A percentile compares a stretch with the other conserved stretches of the same genome.
phyloP scores from a whole-genome alignment of 1,139 yeast genomes.

The Candida pseudoviswanathii region DNA sequence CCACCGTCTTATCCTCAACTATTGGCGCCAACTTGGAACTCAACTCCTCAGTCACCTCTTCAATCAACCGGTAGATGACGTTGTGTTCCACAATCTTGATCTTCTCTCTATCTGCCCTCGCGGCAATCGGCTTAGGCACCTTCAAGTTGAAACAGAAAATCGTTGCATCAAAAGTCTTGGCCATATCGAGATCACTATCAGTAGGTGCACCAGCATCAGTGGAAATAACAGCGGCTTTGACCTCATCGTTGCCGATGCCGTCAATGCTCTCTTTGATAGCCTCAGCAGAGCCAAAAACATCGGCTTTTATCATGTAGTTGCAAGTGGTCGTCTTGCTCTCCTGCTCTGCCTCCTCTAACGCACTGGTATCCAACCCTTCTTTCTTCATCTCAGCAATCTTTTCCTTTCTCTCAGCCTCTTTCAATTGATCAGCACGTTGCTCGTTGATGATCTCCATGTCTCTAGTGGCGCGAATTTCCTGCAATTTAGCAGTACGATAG shows the following conservation, averaged over 20 bases:
- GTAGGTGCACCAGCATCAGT: slow-evolving; percentile 86
- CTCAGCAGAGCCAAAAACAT: slow-evolving; percentile 75
- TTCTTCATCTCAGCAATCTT: slow-evolving; percentile 55
- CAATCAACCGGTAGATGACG: slow-evolving; percentile 85
- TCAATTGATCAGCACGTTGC: slow-evolving; percentile 48
- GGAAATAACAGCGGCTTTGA: slow-evolving; percentile 64
- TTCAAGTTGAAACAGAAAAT: slow-evolving; percentile 80
- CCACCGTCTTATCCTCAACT: slow-evolving; percentile 65
- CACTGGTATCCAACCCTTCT: slow-evolving; percentile 55
- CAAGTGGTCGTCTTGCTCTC: slow-evolving; percentile 34
- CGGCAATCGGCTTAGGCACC: slow-evolving; percentile 63
- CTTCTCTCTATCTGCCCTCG: slow-evolving; percentile 59
- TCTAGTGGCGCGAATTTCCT: slow-evolving; percentile 60
- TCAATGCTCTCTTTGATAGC: slow-evolving; percentile 72
- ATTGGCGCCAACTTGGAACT: slow-evolving; percentile 65
- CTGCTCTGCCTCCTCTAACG: slow-evolving; percentile 22
- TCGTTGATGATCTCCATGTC: slow-evolving; percentile 75
- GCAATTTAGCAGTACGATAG: slow-evolving; percentile 59
- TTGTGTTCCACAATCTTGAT: slow-evolving; percentile 70
- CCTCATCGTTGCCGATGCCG: slow-evolving; percentile 85
- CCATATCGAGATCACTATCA: slow-evolving; percentile 81
- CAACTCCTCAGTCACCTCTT: slow-evolving; percentile 72
- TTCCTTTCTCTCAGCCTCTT: slow-evolving; percentile 51
- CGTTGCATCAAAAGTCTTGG: slow-evolving; percentile 71
- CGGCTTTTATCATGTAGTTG: slow-evolving; percentile 80